Evolutionary conservation across 345 rosid genomes (phyloP), one percentile per base, ranked within the genome.

Genomic region (Trapa incisa): DNA sequence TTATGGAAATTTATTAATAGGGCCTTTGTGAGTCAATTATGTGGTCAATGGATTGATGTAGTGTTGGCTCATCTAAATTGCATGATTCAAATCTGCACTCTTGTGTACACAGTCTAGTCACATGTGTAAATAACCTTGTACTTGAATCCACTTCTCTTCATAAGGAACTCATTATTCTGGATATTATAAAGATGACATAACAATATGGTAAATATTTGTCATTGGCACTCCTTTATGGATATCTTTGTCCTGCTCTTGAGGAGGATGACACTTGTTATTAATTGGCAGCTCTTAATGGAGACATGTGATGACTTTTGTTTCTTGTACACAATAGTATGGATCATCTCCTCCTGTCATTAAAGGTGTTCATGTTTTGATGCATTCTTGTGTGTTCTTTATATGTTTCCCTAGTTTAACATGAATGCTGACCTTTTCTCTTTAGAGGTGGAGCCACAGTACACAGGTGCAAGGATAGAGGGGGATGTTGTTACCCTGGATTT

Each of bases 361-460:
- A 48, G 54, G n/a, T n/a, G 32, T 53, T 50, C 1, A 14, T 50
- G 1, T 14, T 50, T 50, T 50, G 2, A 1, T 15, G 17, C 17
- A 50, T 60, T 22, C 35, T 47, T 7, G 8, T 4, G 42, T 22
- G 35, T 35, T 45, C 37, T 61, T 47, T 53, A 11, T 22, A 13
- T 47, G 17, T 35, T 45, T 6, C 14, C 47, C 37, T 9, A 35
- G 65, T 45, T 60, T 29, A 57, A 6, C 37, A 35, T 39, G 47
- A 17, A 37, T 10, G 9, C 33, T 63, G 53, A 29, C 36, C 5
- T 53, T 68, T 71, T 70, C 39, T 37, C 73, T 83, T 47, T 74
- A 94, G 99, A 91, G 81, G 97, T 94, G 81, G 99, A 94, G 87
- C 93, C 97, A 47, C 96, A 89, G 50, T 94, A 91, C 67, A 73